phyloP scores from a whole-genome alignment of 2,329 filamentous ascomycete species.

The Bipolaris oryzae region DNA sequence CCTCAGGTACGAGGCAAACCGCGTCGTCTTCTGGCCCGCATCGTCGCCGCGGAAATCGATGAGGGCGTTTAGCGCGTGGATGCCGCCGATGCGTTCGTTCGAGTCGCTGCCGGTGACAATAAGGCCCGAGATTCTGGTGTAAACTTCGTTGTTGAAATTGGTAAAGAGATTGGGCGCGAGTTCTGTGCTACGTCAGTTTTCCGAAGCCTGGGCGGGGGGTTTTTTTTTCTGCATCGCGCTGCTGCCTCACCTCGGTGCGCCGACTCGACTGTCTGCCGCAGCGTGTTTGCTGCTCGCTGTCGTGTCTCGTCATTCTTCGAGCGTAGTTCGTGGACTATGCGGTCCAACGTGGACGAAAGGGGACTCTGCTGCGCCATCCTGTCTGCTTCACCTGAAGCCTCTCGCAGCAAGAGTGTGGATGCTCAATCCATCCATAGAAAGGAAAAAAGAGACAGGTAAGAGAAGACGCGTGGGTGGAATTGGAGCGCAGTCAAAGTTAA shows the following conservation, averaged over 20 bases:
- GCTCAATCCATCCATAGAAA: constrained; percentile 43
- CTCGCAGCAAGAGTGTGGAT: constrained; percentile 30
- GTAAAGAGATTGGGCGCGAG: constrained; percentile 79
- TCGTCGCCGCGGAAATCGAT: constrained; percentile 98
- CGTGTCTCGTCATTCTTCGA: constrained; percentile 59
- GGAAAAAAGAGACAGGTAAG: constrained; percentile 21
- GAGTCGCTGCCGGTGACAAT: constrained; percentile 87
- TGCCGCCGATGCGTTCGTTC: constrained; percentile 86
- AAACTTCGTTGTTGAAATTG: constrained; percentile 71
- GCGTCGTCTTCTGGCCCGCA: constrained; percentile 87
- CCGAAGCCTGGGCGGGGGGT: constrained; percentile 15
- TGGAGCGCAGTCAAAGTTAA: constrained; percentile 23
- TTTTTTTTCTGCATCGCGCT: constrained; percentile 10
- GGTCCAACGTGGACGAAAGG: constrained; percentile 52
- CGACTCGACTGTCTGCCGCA: constrained; percentile 53
- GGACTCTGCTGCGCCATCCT: constrained; percentile 47
- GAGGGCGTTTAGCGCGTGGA: constrained; percentile 88
- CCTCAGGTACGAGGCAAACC: constrained; percentile 89
- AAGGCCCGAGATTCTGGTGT: constrained; percentile 69
- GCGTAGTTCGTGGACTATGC: constrained; percentile 63
- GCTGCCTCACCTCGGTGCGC: constrained; percentile 53
- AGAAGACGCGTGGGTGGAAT: constrained; percentile 16
- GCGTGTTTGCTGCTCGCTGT: constrained; percentile 51
- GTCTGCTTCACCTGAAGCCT: constrained; percentile 46
- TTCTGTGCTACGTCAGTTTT: constrained; percentile 59